A percentile compares a stretch with the other conserved stretches of the same genome.
phyloP scores from a whole-genome alignment of 495 filamentous ascomycete genomes.

The Xylaria cubensis region DNA sequence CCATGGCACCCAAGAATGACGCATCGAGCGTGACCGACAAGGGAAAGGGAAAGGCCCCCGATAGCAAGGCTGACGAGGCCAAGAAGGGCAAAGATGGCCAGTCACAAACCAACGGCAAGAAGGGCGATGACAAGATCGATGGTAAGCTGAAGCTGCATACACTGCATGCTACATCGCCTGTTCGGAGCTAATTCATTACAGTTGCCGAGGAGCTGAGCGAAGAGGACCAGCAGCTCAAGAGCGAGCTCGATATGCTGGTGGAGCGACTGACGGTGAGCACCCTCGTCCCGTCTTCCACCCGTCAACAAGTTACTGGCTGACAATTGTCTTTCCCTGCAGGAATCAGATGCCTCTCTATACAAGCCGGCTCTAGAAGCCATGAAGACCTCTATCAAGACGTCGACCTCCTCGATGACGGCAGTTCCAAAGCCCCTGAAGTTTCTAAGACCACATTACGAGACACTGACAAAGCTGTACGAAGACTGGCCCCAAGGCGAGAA shows the following conservation, averaged over 20 bases:
- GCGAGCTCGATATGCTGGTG: slow-evolving; percentile 97
- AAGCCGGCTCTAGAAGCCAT: slow-evolving; percentile 91
- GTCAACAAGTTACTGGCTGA: not conserved
- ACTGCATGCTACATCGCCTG: slow-evolving; percentile 24
- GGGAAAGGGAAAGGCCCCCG: slow-evolving; percentile 90
- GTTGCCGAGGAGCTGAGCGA: slow-evolving; percentile 88
- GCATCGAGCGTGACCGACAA: slow-evolving; percentile 84
- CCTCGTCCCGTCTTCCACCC: not conserved
- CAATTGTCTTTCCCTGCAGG: slow-evolving; percentile 56
- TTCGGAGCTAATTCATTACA: slow-evolving; percentile 37
- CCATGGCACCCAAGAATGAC: slow-evolving; percentile 93
- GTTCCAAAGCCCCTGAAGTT: slow-evolving; percentile 99
- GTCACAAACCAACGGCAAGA: slow-evolving; percentile 74
- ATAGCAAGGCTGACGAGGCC: slow-evolving; percentile 68
- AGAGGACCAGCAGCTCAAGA: slow-evolving; percentile 97
- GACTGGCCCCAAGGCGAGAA: slow-evolving; percentile 82
- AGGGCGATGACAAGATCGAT: slow-evolving; percentile 65
- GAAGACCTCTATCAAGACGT: slow-evolving; percentile 97
- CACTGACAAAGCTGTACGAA: slow-evolving; percentile 84
- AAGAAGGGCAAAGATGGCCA: slow-evolving; percentile 72
- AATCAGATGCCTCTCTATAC: slow-evolving; percentile 86
- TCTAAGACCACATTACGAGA: slow-evolving; percentile 91
- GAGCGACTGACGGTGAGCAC: slow-evolving; percentile 84
- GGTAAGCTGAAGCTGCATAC: slow-evolving; percentile 46
- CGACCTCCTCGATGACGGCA: slow-evolving; percentile 98